Conservation (phyloP, 805 yeast genomes). For the Candida anglica region DNA sequence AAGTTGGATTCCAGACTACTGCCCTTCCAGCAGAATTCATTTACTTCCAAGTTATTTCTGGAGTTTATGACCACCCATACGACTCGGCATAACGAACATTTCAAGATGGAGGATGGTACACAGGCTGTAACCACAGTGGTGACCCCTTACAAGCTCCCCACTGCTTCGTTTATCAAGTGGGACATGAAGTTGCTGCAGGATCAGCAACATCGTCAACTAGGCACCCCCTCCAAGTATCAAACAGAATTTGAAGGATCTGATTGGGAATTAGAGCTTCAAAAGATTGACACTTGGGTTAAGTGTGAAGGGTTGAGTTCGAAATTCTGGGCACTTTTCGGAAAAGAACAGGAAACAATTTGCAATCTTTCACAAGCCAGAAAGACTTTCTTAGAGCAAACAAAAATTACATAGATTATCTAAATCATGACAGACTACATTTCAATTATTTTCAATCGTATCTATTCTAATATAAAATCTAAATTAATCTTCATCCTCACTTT, state of each 20-base stretch:
- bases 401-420: too few relatives aligned
- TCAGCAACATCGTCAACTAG: too few relatives aligned
- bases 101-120: background rate
- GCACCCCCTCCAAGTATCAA: too few relatives aligned
- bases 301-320: constrained; percentile 20
- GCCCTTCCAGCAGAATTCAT: constrained; percentile 26
- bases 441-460: too few relatives aligned
- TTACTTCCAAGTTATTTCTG: constrained; percentile 16
- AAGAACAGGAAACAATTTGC: too few relatives aligned
- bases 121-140: constrained; percentile 1
- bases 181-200: too few relatives aligned
- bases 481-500: constrained; percentile 10
- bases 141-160: constrained; percentile 1
- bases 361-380: too few relatives aligned
- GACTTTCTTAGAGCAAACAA: too few relatives aligned
- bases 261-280: constrained; percentile 33
- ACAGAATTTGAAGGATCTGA: too few relatives aligned
- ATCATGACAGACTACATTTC: too few relatives aligned
- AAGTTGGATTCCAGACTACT: constrained; percentile 24
- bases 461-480: too few relatives aligned
- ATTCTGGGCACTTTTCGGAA: constrained; percentile 17
- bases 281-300: constrained; percentile 26
- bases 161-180: too few relatives aligned
- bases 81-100: background rate
- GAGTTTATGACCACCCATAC: constrained; percentile 14